phyloP scores from a whole-genome alignment of 1,284 basidiomycete species.

The Caloboletus firmus region DNA sequence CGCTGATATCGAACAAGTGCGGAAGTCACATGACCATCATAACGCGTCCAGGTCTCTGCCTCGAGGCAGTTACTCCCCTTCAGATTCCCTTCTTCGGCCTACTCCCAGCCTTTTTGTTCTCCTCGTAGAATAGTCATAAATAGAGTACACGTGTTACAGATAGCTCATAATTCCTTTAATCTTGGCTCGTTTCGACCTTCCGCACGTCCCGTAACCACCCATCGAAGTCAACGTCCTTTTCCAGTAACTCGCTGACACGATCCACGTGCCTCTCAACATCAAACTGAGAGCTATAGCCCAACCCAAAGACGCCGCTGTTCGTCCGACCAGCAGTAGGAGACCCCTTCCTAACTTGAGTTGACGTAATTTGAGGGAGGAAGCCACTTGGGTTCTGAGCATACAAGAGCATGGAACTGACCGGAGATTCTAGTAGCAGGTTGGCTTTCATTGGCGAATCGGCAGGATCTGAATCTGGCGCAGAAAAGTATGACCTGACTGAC shows the following conservation, averaged over 20 bases:
- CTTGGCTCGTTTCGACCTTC: slow-evolving; percentile 16
- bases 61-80: slow-evolving; percentile 32
- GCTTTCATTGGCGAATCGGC: slow-evolving; percentile 30
- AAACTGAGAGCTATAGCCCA: slow-evolving; percentile 48
- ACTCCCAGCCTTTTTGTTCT: slow-evolving; percentile 14
- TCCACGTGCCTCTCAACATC: slow-evolving; percentile 46
- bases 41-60: slow-evolving; percentile 28
- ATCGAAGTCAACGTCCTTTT: slow-evolving; percentile 47
- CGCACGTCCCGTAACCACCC: slow-evolving; percentile 44
- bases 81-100: slow-evolving; percentile 27
- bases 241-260: slow-evolving; percentile 43
- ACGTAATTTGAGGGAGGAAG: slow-evolving; percentile 43
- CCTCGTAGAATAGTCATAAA: slow-evolving; percentile 17
- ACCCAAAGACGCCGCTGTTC: slow-evolving; percentile 32
- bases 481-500: slow-evolving; percentile 42
- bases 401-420: slow-evolving; percentile 41
- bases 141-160: slow-evolving; percentile 23
- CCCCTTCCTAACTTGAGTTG: slow-evolving; percentile 37
- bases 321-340: slow-evolving; percentile 16
- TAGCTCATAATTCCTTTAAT: slow-evolving; percentile 11
- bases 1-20: slow-evolving; percentile 37
- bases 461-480: slow-evolving; percentile 43
- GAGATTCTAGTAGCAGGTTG: slow-evolving; percentile 36
- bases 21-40: slow-evolving; percentile 28
- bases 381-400: slow-evolving; percentile 37